Evolutionary conservation across 2,329 filamentous ascomycete genomes (phyloP).

Genomic region (Claviceps sp.): DNA sequence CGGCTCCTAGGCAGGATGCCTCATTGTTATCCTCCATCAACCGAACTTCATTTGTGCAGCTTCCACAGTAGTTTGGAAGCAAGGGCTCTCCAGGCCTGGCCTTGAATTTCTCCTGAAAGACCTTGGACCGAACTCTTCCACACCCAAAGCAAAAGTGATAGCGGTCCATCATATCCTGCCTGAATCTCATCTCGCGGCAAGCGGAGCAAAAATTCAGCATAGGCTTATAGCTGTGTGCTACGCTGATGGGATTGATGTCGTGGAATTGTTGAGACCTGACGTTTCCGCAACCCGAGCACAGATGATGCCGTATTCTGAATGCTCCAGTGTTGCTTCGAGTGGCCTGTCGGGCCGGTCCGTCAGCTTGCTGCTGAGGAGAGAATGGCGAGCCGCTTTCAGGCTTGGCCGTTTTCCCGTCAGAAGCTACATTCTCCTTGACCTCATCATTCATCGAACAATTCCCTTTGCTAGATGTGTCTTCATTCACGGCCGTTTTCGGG

Average conservation of each 20-base stretch:
- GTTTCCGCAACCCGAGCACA: constrained; percentile 24
- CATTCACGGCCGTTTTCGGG: neutral
- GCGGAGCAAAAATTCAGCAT: constrained; percentile 22
- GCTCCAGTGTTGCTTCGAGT: constrained; percentile 10
- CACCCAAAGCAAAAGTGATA: constrained; percentile 29
- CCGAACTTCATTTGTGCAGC: constrained; percentile 15
- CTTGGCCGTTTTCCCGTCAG: neutral
- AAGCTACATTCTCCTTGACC: constrained; percentile 1
- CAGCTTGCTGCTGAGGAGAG: neutral
- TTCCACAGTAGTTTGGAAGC: constrained; percentile 20
- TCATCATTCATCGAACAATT: constrained; percentile 1
- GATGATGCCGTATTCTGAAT: constrained; percentile 14
- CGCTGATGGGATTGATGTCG: constrained; percentile 16
- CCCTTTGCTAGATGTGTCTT: constrained; percentile 6
- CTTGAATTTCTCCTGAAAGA: constrained; percentile 12
- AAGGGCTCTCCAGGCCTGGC: constrained; percentile 13
- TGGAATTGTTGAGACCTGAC: constrained; percentile 23
- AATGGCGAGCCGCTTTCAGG: neutral
- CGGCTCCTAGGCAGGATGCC: constrained; percentile 15
- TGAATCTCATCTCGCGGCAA: constrained; percentile 18
- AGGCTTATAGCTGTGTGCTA: constrained; percentile 8
- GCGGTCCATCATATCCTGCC: constrained; percentile 10
- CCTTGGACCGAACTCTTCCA: constrained; percentile 14
- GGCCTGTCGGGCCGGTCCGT: neutral
- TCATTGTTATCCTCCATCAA: constrained; percentile 13